A percentile compares a stretch with the other conserved stretches of the same genome.
These are phyloP conservation scores for Colletotrichum sp. DNA, from an alignment of 2,329 filamentous ascomycete genomes.

Conservation along the genomic window DNA sequence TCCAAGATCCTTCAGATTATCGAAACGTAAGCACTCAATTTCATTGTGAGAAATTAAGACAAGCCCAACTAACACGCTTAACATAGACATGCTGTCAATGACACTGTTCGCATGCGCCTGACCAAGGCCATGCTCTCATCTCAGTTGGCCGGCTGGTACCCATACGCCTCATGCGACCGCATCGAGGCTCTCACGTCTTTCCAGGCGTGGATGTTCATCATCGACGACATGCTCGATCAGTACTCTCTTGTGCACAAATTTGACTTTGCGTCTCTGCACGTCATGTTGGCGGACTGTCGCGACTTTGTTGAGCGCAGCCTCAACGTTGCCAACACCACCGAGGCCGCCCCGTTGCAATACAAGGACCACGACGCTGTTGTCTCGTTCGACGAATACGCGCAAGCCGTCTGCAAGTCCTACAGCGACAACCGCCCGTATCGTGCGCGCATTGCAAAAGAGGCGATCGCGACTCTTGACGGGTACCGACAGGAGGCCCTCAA, in stretches of 20 bases:
- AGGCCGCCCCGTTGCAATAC: not conserved
- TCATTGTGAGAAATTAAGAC: not conserved
- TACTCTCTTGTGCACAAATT: not conserved
- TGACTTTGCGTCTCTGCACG: not conserved
- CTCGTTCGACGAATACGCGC: not conserved
- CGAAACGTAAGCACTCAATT: not conserved
- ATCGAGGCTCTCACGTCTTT: constrained; percentile 12
- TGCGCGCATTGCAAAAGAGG: not conserved
- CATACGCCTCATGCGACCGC: not conserved
- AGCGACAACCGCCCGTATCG: not conserved
- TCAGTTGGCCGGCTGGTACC: constrained; percentile 11
- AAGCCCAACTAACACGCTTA: not conserved
- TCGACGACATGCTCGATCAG: constrained; percentile 13
- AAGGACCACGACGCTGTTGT: not conserved
- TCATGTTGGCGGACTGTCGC: not conserved
- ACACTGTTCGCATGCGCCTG: constrained; percentile 3
- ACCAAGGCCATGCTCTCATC: constrained; percentile 14
- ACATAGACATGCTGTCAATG: not conserved
- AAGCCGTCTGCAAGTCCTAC: not conserved
- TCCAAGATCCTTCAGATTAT: constrained; percentile 2
- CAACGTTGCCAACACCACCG: not conserved
- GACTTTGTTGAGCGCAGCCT: constrained; percentile 13
- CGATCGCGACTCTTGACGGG: not conserved
- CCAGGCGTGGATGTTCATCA: constrained; percentile 12
- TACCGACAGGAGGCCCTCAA: constrained; percentile 3